Conservation (phyloP, 2,329 filamentous ascomycete genomes). For the Ascochyta clinopodiicola region DNA sequence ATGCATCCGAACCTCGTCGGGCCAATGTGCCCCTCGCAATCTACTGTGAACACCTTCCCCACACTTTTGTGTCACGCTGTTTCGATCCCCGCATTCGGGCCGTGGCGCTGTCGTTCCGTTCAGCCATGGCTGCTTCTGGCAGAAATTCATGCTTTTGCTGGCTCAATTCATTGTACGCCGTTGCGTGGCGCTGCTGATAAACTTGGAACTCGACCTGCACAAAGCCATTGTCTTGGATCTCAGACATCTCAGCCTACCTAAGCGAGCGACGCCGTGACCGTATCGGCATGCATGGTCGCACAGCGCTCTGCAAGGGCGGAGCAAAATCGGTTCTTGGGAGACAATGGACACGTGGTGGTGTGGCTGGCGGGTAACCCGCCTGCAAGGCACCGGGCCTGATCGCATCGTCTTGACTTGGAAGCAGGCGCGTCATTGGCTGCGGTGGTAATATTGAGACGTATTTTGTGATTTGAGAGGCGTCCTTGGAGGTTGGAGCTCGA, state of each 20-base stretch:
- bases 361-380: constrained; percentile 17
- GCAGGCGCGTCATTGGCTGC: too few species aligned
- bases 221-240: not conserved
- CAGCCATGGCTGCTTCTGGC: not conserved
- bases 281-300: constrained; percentile 4
- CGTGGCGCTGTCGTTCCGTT: constrained; percentile 1
- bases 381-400: constrained; percentile 8
- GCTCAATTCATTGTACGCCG: not conserved
- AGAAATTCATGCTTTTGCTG: not conserved
- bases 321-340: not conserved
- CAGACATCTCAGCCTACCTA: not conserved
- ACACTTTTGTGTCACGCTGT: constrained; percentile 14
- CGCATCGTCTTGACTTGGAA: not conserved
- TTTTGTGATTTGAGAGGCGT: too few species aligned
- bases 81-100: constrained; percentile 15
- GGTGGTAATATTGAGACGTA: too few species aligned
- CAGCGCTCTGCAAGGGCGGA: constrained; percentile 11
- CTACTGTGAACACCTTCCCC: constrained; percentile 20
- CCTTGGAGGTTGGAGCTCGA: too few species aligned
- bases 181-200: not conserved
- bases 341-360: constrained; percentile 14
- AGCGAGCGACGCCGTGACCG: constrained; percentile 1
- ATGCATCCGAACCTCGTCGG: constrained; percentile 11
- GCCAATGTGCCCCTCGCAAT: constrained; percentile 20
- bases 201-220: not conserved